Percentiles rank a stretch among this genome's conserved stretches.
phyloP scores from a whole-genome alignment of 2,329 filamentous ascomycete species.

The Dactylellina sp. region DNA sequence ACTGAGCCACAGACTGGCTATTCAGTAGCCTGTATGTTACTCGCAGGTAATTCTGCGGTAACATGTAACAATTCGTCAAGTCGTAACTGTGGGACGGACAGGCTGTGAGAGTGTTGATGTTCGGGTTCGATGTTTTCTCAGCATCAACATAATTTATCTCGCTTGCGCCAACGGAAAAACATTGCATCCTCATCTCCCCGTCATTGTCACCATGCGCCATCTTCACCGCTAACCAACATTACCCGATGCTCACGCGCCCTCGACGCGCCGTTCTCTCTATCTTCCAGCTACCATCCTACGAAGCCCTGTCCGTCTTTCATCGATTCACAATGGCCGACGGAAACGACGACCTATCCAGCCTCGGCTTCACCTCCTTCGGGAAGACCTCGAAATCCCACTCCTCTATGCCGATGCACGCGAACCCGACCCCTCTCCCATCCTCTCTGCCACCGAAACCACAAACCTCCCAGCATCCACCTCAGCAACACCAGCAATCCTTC shows the following conservation, averaged over 20 bases:
- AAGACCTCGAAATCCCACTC: conserved; percentile 32
- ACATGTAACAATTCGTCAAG: no score
- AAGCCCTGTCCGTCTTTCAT: not conserved
- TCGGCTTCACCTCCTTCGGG: conserved; percentile 54
- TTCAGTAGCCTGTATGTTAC: no score
- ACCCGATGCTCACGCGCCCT: conserved; percentile 13
- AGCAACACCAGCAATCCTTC: conserved; percentile 10
- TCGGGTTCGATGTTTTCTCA: no score
- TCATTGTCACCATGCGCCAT: conserved; percentile 4
- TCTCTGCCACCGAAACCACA: conserved; percentile 32
- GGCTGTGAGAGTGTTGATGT: no score
- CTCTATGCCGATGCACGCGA: conserved; percentile 40
- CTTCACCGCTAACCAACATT: not conserved
- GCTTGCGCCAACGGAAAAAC: not conserved
- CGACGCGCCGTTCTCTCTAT: conserved; percentile 5
- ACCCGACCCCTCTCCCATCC: conserved; percentile 15
- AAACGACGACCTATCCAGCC: conserved; percentile 39
- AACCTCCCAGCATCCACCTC: not conserved
- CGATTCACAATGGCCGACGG: conserved; percentile 27
- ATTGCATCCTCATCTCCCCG: not conserved
- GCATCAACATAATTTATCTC: no score
- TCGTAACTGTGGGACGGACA: no score
- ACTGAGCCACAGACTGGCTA: no score
- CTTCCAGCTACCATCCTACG: not conserved
- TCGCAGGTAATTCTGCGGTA: no score